These are phyloP conservation scores for Tylopilus intermedius DNA, from an alignment of 768 basidiomycete species.

Conservation along the genomic window DNA sequence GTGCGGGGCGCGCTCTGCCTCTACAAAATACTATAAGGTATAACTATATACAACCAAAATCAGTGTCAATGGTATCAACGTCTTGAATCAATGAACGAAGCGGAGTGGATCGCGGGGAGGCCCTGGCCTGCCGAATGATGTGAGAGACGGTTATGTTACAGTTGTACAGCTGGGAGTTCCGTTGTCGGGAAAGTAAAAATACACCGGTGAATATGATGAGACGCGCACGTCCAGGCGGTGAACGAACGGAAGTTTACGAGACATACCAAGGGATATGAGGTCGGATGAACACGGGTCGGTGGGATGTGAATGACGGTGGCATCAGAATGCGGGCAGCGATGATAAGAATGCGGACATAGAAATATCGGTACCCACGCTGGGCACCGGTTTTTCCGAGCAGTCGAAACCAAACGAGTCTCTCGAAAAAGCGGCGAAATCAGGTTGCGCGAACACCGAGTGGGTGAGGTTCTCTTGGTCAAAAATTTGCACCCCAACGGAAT, in stretches of 20 bases:
- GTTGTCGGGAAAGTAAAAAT: constrained; percentile 23
- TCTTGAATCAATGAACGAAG: constrained; percentile 14
- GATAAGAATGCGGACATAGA: constrained; percentile 32
- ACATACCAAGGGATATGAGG: not conserved
- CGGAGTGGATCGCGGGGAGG: constrained; percentile 1
- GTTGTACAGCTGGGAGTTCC: constrained; percentile 20
- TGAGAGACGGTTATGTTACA: constrained; percentile 18
- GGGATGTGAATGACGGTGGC: not conserved
- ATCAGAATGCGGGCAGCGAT: constrained; percentile 28
- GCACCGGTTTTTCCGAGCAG: constrained; percentile 20
- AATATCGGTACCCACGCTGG: constrained; percentile 23
- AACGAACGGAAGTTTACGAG: constrained; percentile 3
- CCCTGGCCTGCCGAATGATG: constrained; percentile 1
- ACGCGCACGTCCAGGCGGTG: not conserved
- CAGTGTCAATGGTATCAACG: constrained; percentile 1
- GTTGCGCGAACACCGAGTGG: constrained; percentile 14
- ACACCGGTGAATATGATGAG: constrained; percentile 16
- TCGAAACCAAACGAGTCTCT: constrained; percentile 25
- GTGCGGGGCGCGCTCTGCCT: constrained; percentile 1
- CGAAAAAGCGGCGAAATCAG: constrained; percentile 21
- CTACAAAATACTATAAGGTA: constrained; percentile 23
- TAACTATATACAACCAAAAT: constrained; percentile 29
- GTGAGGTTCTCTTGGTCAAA: constrained; percentile 17
- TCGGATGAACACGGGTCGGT: constrained; percentile 8
- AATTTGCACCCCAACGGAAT: constrained; percentile 17